Evolutionary conservation across 2,329 filamentous ascomycete species (phyloP).

Genomic region (Akanthomyces lecanii): DNA sequence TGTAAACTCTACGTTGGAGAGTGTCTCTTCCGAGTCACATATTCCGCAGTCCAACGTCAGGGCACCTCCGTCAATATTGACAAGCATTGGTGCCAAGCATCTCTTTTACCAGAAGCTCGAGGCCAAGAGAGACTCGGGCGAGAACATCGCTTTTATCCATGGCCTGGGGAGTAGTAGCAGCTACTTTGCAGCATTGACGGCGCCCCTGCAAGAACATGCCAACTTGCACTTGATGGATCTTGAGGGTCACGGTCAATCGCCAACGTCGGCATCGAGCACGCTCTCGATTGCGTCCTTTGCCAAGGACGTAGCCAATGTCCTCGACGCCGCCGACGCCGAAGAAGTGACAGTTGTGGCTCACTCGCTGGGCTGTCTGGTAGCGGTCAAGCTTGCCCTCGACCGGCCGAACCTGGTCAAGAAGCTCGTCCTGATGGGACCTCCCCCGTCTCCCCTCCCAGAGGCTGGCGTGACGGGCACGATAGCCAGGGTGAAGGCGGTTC

Average conservation of each 20-base stretch:
- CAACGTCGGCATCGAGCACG: slow-evolving; percentile 41
- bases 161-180: slow-evolving; percentile 46
- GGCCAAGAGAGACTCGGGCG: slow-evolving; percentile 22
- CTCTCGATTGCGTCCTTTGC: slow-evolving; percentile 42
- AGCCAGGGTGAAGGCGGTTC: not conserved
- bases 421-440: slow-evolving; percentile 45
- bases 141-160: slow-evolving; percentile 47
- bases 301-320: slow-evolving; percentile 37
- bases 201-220: slow-evolving; percentile 24
- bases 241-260: slow-evolving; percentile 53
- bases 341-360: slow-evolving; percentile 44
- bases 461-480: slow-evolving; percentile 31
- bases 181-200: slow-evolving; percentile 43
- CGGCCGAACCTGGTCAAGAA: slow-evolving; percentile 38
- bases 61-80: slow-evolving; percentile 28
- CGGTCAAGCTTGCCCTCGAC: slow-evolving; percentile 36
- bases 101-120: slow-evolving; percentile 36
- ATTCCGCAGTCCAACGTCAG: slow-evolving; percentile 9
- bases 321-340: slow-evolving; percentile 30
- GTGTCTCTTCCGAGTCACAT: not conserved
- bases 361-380: slow-evolving; percentile 48
- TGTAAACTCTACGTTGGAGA: slow-evolving; percentile 17
- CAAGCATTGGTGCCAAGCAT: slow-evolving; percentile 36
- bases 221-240: slow-evolving; percentile 45
- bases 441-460: slow-evolving; percentile 40